Base-by-base conservation (phyloP, 306 rosid genomes). In the Alnus rubra region DNA sequence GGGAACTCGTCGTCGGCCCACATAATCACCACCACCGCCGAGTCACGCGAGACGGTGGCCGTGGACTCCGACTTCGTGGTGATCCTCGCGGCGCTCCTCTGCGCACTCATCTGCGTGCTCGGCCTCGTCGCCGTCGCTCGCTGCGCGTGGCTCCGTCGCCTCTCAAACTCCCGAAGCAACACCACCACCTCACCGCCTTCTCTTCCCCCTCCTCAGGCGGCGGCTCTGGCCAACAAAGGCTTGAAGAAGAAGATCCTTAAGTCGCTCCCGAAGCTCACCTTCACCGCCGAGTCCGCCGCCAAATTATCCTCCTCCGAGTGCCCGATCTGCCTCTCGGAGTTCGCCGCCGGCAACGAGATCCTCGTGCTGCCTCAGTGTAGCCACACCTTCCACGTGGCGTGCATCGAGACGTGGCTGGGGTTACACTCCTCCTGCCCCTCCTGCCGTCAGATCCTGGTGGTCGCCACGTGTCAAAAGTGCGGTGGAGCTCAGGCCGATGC, bases 331-430 rank as follows among this genome's bases (percentile, higher is more conserved):
- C 86, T 91, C 5, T 35, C 82, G 18, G 94, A 91, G 75, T 88
- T 93, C 74, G 76, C 86, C 14, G 73, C 84, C 78, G 98, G 93
- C 4, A 93, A 91, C 76, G 92, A 91, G 84, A 89, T 93, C 53
- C 89, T 91, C 47, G 93, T 81, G 82, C 85, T 93, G 4, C 98
- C 98, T 75, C 93, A 89, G 88, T 93, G 98, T 69, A 84, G 89
- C 37, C 98, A 93, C 69, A 90, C 83, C 13, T 91, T 91, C 80
- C 98, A 93, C 75, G 89, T 91, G 14, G 67, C 70, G 2, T 93
- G 97, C 83, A 89, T 91, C 88, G 94, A 93, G 71, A 81, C 74
- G n/a, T 93, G 98, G 98, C 92, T 93, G n/a, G 82, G 79, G 76
- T 91, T 94, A 64, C 94, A 91, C 82, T 93, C 94, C 0, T 91